Percentiles rank a stretch among this genome's conserved stretches.
Evolutionary conservation across 305 asterid species (phyloP).

Genomic region (Ilex paraguariensis): DNA sequence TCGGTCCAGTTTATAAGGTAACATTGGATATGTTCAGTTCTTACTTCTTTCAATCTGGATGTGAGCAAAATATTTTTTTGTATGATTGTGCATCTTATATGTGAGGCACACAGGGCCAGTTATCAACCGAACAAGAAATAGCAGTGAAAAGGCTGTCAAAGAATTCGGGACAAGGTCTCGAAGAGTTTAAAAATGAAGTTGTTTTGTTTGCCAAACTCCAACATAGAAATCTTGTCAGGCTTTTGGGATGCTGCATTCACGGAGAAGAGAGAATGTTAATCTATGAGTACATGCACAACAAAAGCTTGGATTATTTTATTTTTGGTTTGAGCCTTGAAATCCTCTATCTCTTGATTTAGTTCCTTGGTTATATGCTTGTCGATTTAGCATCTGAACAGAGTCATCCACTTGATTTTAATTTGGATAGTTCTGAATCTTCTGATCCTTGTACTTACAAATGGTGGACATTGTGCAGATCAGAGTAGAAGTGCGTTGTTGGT

Average conservation of each 20-base stretch:
- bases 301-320: slow-evolving; percentile 23
- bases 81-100: too few relatives aligned
- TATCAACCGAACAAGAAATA: slow-evolving; percentile 10
- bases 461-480: background rate
- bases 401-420: background rate
- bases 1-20: slow-evolving; percentile 30
- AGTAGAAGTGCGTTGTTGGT: too few relatives aligned
- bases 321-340: slow-evolving; percentile 5
- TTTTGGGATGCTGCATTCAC: slow-evolving; percentile 17
- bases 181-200: slow-evolving; percentile 20
- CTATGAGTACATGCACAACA: slow-evolving; percentile 20
- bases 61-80: too few relatives aligned
- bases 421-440: background rate
- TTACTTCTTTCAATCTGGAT: too few relatives aligned
- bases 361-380: too few relatives aligned
- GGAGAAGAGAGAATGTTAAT: slow-evolving; percentile 19
- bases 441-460: background rate
- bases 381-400: too few relatives aligned
- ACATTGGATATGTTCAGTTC: background rate
- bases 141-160: slow-evolving; percentile 19
- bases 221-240: slow-evolving; percentile 20
- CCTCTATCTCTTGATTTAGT: background rate
- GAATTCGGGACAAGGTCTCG: slow-evolving; percentile 16
- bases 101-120: slow-evolving; percentile 8
- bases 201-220: slow-evolving; percentile 16